phyloP scores from a whole-genome alignment of 2,329 filamentous ascomycete genomes.

The Colletotrichum nymphaeae region DNA sequence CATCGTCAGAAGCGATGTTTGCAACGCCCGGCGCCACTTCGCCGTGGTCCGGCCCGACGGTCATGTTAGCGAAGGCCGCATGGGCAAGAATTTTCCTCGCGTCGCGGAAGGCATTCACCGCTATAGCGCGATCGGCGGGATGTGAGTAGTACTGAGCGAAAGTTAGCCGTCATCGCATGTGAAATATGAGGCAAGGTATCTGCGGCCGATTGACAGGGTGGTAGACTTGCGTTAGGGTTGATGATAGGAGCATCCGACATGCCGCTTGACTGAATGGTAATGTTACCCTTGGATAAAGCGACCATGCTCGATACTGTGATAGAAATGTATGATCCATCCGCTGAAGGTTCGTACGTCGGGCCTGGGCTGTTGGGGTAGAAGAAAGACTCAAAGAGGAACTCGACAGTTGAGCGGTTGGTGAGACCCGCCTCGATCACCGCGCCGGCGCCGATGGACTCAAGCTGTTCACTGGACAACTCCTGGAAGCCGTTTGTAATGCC shows the following conservation, averaged over 20 bases:
- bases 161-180: slow-evolving; percentile 32
- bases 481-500: slow-evolving; percentile 43
- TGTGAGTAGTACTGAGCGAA: slow-evolving; percentile 40
- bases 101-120: slow-evolving; percentile 47
- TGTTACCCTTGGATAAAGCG: slow-evolving; percentile 39
- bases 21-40: slow-evolving; percentile 39
- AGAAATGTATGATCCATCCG: slow-evolving; percentile 42
- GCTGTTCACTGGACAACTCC: slow-evolving; percentile 36
- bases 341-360: slow-evolving; percentile 39
- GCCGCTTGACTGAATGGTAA: slow-evolving; percentile 36
- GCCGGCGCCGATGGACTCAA: slow-evolving; percentile 37
- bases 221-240: slow-evolving; percentile 39
- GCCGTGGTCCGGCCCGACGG: slow-evolving; percentile 40
- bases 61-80: slow-evolving; percentile 39
- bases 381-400: slow-evolving; percentile 43
- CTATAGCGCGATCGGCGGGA: slow-evolving; percentile 44
- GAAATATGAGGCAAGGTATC: not conserved
- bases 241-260: slow-evolving; percentile 39
- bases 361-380: slow-evolving; percentile 43
- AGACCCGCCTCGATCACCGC: slow-evolving; percentile 37
- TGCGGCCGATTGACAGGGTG: not conserved
- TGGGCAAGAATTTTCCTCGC: slow-evolving; percentile 43
- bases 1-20: slow-evolving; percentile 38
- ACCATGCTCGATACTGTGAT: slow-evolving; percentile 41
- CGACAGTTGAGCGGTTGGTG: slow-evolving; percentile 41